phyloP scores from a whole-genome alignment of 495 filamentous ascomycete species.

The Penicillium longicatenatum region DNA sequence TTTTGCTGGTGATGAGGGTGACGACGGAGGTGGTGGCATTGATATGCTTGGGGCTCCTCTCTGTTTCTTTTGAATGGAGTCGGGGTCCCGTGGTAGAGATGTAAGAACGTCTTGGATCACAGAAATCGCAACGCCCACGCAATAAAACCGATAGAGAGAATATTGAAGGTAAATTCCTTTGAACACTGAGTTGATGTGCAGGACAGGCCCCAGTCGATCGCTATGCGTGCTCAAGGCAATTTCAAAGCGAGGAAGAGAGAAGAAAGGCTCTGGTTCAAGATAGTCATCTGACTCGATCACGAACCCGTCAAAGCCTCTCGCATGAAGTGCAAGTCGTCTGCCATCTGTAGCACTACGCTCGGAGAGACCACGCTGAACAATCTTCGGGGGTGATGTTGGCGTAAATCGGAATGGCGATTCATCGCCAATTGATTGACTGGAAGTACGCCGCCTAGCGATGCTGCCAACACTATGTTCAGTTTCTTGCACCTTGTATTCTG shows the following conservation, averaged over 20 bases:
- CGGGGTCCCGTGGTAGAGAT: slow-evolving; percentile 33
- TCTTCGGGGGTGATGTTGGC: slow-evolving; percentile 62
- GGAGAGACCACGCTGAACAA: slow-evolving; percentile 58
- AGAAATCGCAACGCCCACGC: slow-evolving; percentile 76
- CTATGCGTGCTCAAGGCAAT: slow-evolving; percentile 80
- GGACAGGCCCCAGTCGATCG: slow-evolving; percentile 80
- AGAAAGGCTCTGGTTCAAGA: slow-evolving; percentile 81
- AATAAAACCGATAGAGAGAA: slow-evolving; percentile 92
- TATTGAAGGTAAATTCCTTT: slow-evolving; percentile 82
- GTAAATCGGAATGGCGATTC: slow-evolving; percentile 56
- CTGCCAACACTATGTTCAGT: slow-evolving; percentile 62
- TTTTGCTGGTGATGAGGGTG: slow-evolving; percentile 20
- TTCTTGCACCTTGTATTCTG: slow-evolving; percentile 86
- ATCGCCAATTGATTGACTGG: slow-evolving; percentile 54
- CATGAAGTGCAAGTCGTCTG: slow-evolving; percentile 76
- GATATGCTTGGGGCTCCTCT: slow-evolving; percentile 21
- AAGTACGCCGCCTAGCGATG: slow-evolving; percentile 57
- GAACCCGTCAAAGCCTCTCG: slow-evolving; percentile 81
- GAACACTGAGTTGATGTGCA: slow-evolving; percentile 81
- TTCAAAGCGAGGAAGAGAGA: slow-evolving; percentile 85
- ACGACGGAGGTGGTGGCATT: slow-evolving; percentile 32
- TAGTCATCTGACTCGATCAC: slow-evolving; percentile 84
- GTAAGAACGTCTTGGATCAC: slow-evolving; percentile 77
- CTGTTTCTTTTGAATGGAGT: slow-evolving; percentile 13
- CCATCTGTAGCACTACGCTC: slow-evolving; percentile 78